These are phyloP conservation scores for Cornus florida DNA, from an alignment of 148 eudicot genomes.

Conservation along the genomic window DNA sequence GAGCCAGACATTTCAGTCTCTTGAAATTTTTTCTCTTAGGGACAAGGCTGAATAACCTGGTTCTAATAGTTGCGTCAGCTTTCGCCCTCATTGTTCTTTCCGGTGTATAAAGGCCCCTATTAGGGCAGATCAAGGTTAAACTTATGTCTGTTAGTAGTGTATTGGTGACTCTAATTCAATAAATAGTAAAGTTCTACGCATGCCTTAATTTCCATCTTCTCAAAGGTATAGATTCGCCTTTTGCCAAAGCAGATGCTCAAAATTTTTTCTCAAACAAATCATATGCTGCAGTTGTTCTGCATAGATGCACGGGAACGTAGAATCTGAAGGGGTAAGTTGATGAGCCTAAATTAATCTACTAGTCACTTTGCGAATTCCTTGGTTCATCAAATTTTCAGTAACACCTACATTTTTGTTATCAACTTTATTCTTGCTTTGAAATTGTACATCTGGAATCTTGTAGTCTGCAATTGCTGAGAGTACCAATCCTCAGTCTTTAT, in stretches of 20 bases:
- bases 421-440: not conserved
- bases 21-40: slow-evolving; percentile 17
- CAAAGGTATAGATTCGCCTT: not conserved
- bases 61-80: not conserved
- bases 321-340: not conserved
- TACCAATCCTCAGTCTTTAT: too few species aligned
- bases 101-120: slow-evolving; percentile 17
- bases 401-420: not conserved
- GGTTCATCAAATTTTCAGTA: not conserved
- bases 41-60: not conserved
- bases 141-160: not conserved
- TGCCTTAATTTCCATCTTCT: not conserved
- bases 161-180: not conserved
- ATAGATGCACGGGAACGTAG: not conserved
- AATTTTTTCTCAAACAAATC: not conserved
- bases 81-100: not conserved
- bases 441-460: not conserved
- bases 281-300: not conserved
- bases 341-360: not conserved
- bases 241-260: not conserved
- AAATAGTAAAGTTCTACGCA: not conserved
- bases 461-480: not conserved
- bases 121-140: slow-evolving; percentile 14
- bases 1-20: slow-evolving; percentile 33
- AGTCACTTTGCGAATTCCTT: not conserved